Conservation (phyloP, 2,329 filamentous ascomycete species). For the Beauveria scarabaeidicola region DNA sequence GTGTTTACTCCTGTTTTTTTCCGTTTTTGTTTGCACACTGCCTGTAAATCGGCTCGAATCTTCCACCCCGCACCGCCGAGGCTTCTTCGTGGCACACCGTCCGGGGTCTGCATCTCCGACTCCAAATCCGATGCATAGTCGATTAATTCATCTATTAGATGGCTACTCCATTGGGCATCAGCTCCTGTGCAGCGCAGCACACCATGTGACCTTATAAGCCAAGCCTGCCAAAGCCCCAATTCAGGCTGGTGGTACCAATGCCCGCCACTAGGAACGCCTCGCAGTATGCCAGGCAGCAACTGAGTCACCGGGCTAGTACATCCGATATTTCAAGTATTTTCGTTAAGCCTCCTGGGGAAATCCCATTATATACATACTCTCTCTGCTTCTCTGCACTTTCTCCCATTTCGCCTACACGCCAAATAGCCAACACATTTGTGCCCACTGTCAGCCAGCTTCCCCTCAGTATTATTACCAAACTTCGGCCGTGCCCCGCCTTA, state of each 20-base stretch:
- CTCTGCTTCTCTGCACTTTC: too few relatives aligned
- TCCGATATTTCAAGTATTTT: too few relatives aligned
- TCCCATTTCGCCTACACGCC: not conserved
- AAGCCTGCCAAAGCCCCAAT: not conserved
- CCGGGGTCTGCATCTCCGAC: not conserved
- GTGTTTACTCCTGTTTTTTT: too few relatives aligned
- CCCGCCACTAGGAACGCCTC: not conserved
- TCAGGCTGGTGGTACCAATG: not conserved
- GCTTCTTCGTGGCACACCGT: not conserved
- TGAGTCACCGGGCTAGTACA: conserved; percentile 5
- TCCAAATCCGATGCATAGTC: not conserved
- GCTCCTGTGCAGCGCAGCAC: not conserved
- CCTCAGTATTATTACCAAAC: not conserved
- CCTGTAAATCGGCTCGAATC: too few relatives aligned
- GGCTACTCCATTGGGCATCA: not conserved
- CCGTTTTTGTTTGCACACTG: too few relatives aligned
- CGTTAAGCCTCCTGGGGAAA: too few relatives aligned
- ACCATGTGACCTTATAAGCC: not conserved
- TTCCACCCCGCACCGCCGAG: not conserved
- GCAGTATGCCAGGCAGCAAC: not conserved
- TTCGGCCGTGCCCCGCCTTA: conserved; percentile 4
- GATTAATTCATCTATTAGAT: not conserved
- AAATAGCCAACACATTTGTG: not conserved
- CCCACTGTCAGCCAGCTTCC: not conserved
- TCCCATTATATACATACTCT: too few relatives aligned